A percentile compares a stretch with the other conserved stretches of the same genome.
Evolutionary conservation across 805 yeast species (phyloP).

Genomic region (Barnettozyma sucrosica): DNA sequence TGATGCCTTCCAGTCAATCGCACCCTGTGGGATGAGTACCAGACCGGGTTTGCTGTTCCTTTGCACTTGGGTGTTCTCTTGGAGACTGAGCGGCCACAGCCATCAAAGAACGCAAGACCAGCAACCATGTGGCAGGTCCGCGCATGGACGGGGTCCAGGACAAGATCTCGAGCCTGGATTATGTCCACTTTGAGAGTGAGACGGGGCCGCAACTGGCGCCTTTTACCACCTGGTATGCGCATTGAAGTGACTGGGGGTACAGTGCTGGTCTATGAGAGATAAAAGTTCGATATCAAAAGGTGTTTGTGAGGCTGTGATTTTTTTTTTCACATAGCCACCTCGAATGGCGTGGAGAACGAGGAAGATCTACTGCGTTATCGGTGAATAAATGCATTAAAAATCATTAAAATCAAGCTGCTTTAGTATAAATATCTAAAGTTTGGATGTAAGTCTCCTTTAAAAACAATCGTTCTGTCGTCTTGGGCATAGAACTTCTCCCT

Average conservation of each 20-base stretch:
- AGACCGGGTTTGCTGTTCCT: slow-evolving; percentile 21
- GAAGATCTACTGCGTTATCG: neutral
- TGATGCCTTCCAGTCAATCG: slow-evolving; percentile 7
- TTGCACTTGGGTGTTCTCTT: slow-evolving; percentile 19
- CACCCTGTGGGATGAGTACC: slow-evolving; percentile 18
- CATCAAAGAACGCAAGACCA: slow-evolving; percentile 20
- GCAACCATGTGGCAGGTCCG: slow-evolving; percentile 16
- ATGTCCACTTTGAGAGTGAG: slow-evolving; percentile 19
- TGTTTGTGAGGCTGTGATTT: neutral
- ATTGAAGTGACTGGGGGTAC: too few species aligned
- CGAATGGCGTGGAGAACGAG: neutral
- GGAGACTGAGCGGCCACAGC: slow-evolving; percentile 5
- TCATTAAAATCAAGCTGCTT: neutral
- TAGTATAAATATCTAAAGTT: slow-evolving; percentile 42
- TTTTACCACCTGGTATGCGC: neutral
- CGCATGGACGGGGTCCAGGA: slow-evolving; percentile 11
- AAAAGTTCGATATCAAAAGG: neutral
- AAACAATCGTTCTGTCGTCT: slow-evolving; percentile 29
- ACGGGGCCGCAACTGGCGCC: neutral
- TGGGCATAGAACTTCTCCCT: slow-evolving; percentile 27
- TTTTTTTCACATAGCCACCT: neutral
- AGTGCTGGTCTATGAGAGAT: too few species aligned
- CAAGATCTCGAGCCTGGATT: slow-evolving; percentile 21
- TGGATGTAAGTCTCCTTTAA: slow-evolving; percentile 38
- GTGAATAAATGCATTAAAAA: neutral